phyloP scores from a whole-genome alignment of 495 filamentous ascomycete species.

The Penicillium simplicissimum region DNA sequence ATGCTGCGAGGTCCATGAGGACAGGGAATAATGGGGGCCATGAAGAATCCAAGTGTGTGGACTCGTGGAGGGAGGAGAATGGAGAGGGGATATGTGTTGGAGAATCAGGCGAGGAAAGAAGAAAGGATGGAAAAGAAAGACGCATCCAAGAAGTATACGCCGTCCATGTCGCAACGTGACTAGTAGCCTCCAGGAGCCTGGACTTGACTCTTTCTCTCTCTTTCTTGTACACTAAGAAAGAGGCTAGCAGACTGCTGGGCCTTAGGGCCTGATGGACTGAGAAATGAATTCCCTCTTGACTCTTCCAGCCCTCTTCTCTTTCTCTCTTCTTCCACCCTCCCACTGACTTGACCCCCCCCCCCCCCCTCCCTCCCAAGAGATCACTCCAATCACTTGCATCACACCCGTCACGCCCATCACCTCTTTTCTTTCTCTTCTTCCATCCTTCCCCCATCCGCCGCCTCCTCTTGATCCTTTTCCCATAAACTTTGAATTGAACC shows the following conservation, averaged over 20 bases:
- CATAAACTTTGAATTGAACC: not conserved
- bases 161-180: too few species aligned
- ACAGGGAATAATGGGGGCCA: not conserved
- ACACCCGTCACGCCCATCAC: not conserved
- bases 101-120: not conserved
- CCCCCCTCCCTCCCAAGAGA: not conserved
- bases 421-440: slow-evolving; percentile 6
- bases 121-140: not conserved
- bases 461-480: not conserved
- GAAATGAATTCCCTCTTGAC: not conserved
- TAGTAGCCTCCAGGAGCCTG: too few species aligned
- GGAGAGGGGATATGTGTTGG: not conserved
- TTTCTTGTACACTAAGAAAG: too few species aligned
- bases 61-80: not conserved
- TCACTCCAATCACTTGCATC: not conserved
- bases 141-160: not conserved
- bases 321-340: slow-evolving; percentile 10
- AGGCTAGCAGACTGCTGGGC: not conserved
- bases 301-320: not conserved
- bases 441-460: not conserved
- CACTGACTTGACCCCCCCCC: not conserved
- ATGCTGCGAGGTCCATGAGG: too few species aligned
- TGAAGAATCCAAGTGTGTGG: not conserved
- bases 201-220: too few species aligned
- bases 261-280: not conserved